Percentiles rank a stretch among this genome's conserved stretches.
Evolutionary conservation across 2,329 filamentous ascomycete genomes (phyloP).

Genomic region (Waltergamsia citrina): DNA sequence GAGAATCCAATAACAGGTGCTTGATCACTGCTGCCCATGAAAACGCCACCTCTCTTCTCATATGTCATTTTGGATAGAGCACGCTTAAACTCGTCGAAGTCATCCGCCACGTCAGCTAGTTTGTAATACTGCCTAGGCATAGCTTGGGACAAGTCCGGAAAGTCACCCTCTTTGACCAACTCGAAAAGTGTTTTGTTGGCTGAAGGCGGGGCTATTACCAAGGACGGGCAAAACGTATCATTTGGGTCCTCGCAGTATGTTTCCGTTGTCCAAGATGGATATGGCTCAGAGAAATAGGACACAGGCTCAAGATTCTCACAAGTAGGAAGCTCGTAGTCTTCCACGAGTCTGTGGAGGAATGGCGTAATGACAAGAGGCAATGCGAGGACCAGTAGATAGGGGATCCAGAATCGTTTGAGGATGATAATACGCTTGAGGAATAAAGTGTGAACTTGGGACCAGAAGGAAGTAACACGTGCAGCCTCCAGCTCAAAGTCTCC

Average conservation of each 20-base stretch:
- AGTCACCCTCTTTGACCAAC: conserved; percentile 7
- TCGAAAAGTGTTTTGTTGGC: conserved; percentile 20
- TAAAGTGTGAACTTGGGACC: conserved; percentile 9
- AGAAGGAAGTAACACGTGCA: neutral
- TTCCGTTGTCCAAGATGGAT: too few species aligned
- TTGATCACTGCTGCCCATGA: conserved; percentile 6
- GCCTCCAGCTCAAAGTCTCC: neutral
- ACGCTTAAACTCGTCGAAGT: neutral
- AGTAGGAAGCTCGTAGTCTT: neutral
- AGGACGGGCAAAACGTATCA: too few species aligned
- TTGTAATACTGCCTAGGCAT: neutral
- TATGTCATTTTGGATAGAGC: neutral
- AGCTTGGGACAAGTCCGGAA: conserved; percentile 4
- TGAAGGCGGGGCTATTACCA: conserved; percentile 6
- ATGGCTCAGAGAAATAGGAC: too few species aligned
- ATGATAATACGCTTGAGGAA: conserved; percentile 11
- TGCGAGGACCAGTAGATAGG: conserved; percentile 9
- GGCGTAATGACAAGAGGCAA: conserved; percentile 11
- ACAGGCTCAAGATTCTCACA: too few species aligned
- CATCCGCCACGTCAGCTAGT: neutral
- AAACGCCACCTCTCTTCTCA: conserved; percentile 6
- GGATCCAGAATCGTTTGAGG: conserved; percentile 11
- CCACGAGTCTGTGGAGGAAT: neutral
- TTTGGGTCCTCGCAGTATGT: too few species aligned
- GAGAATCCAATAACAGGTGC: conserved; percentile 8